These are phyloP conservation scores for Gossypium aridum DNA, from an alignment of 441 rosid species.

Conservation along the genomic window DNA sequence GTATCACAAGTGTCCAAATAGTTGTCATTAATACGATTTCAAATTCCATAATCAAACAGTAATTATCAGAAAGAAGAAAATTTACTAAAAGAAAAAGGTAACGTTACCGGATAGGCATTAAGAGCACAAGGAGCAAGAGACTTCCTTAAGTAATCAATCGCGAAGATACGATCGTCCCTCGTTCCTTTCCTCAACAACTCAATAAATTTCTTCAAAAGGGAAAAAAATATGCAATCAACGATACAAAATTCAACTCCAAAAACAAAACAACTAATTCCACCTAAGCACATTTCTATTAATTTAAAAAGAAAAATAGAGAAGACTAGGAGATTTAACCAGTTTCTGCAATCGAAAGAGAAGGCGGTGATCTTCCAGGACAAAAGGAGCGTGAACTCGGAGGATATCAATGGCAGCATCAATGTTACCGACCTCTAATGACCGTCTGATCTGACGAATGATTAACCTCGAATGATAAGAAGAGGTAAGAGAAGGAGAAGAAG, in stretches of 20 bases:
- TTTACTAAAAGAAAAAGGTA: neutral
- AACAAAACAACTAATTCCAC: neutral
- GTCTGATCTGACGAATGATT: slow-evolving; percentile 76
- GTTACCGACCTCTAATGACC: slow-evolving; percentile 65
- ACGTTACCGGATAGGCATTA: slow-evolving; percentile 80
- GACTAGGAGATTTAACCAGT: slow-evolving; percentile 38
- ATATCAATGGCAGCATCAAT: slow-evolving; percentile 63
- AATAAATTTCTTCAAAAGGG: slow-evolving; percentile 61
- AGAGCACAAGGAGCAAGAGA: slow-evolving; percentile 94
- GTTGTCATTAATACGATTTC: neutral
- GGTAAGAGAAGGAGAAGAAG: slow-evolving; percentile 43
- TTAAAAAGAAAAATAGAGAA: neutral
- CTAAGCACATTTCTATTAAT: neutral
- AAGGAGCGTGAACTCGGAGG: slow-evolving; percentile 61
- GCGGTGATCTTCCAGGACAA: slow-evolving; percentile 68
- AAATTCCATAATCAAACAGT: neutral
- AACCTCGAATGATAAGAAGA: slow-evolving; percentile 62
- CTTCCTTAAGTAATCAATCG: slow-evolving; percentile 71
- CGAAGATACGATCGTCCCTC: slow-evolving; percentile 48
- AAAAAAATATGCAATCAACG: slow-evolving; percentile 2
- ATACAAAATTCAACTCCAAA: neutral
- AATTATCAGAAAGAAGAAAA: neutral
- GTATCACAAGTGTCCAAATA: neutral
- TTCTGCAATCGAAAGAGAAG: slow-evolving; percentile 80
- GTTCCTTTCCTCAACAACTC: slow-evolving; percentile 84